phyloP scores from a whole-genome alignment of 768 basidiomycete species.

The Lentinula lateritia region DNA sequence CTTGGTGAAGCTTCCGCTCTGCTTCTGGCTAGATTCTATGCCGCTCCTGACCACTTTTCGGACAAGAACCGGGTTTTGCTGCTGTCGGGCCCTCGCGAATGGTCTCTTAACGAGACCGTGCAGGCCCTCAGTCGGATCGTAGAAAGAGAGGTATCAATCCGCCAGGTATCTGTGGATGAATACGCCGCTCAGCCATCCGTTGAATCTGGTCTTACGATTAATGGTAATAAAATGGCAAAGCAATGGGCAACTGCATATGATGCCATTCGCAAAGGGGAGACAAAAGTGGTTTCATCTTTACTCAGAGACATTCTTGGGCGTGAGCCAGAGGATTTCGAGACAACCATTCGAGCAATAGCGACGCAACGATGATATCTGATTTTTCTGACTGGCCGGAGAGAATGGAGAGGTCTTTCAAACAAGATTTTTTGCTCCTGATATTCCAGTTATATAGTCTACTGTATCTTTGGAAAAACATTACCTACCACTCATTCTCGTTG shows the following conservation, averaged over 20 bases:
- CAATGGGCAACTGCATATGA: slow-evolving; percentile 4
- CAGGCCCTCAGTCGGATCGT: not conserved
- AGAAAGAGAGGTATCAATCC: not conserved
- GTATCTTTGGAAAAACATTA: not conserved
- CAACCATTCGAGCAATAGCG: not conserved
- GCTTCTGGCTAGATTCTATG: not conserved
- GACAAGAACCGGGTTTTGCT: not conserved
- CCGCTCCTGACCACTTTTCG: not conserved
- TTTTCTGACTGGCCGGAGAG: too few relatives aligned
- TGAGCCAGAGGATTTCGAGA: slow-evolving; percentile 2
- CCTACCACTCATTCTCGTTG: not conserved
- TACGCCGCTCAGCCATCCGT: not conserved
- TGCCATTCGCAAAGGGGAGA: not conserved
- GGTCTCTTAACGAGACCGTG: not conserved
- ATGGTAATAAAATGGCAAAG: not conserved
- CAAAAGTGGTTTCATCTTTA: not conserved
- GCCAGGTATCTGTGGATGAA: not conserved
- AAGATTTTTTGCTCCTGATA: not conserved
- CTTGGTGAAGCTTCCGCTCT: not conserved
- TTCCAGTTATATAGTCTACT: not conserved
- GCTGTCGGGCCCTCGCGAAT: not conserved
- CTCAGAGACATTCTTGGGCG: not conserved
- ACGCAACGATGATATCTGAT: not conserved
- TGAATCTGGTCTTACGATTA: not conserved
- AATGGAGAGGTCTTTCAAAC: too few relatives aligned